Conservation (phyloP, 805 yeast genomes). For the Candida ulmi region DNA sequence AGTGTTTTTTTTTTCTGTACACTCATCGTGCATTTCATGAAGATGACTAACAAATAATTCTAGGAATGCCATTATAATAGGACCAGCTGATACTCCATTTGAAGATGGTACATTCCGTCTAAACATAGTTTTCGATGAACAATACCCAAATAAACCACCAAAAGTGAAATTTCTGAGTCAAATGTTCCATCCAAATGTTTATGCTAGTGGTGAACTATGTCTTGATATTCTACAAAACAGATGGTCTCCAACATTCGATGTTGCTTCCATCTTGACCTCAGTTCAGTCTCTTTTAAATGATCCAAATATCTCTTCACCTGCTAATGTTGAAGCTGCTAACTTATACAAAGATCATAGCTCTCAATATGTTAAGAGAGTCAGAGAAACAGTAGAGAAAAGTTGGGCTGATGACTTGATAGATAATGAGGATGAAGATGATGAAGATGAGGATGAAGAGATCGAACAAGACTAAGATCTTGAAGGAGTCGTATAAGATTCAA, state of each 20-base stretch:
- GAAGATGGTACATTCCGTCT: slow-evolving; percentile 96
- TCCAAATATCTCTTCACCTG: slow-evolving; percentile 95
- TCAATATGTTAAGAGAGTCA: slow-evolving; percentile 85
- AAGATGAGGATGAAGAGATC: slow-evolving; percentile 32
- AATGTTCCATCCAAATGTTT: slow-evolving; percentile 98
- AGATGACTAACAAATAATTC: slow-evolving; percentile 12
- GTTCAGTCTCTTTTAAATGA: slow-evolving; percentile 90
- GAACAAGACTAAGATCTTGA: slow-evolving; percentile 2
- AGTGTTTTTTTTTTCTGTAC: too few species aligned
- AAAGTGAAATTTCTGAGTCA: slow-evolving; percentile 83
- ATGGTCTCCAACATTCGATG: slow-evolving; percentile 99
- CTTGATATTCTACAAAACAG: slow-evolving; percentile 93
- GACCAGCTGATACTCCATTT: slow-evolving; percentile 96
- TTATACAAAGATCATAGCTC: slow-evolving; percentile 91
- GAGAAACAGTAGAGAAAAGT: slow-evolving; percentile 90
- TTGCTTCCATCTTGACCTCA: slow-evolving; percentile 89
- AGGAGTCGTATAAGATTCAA: too few species aligned
- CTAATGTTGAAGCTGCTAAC: slow-evolving; percentile 96
- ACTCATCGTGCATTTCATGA: too few species aligned
- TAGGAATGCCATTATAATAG: slow-evolving; percentile 91
- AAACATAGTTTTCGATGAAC: slow-evolving; percentile 86
- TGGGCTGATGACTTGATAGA: slow-evolving; percentile 81
- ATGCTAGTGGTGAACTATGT: slow-evolving; percentile 92
- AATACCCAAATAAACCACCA: slow-evolving; percentile 97
- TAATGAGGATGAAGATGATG: slow-evolving; percentile 37